Evolutionary conservation across 78 protist genomes (phyloP), one percentile per base, ranked within the genome.

Genomic region (Capsaspora owczarzaki): DNA sequence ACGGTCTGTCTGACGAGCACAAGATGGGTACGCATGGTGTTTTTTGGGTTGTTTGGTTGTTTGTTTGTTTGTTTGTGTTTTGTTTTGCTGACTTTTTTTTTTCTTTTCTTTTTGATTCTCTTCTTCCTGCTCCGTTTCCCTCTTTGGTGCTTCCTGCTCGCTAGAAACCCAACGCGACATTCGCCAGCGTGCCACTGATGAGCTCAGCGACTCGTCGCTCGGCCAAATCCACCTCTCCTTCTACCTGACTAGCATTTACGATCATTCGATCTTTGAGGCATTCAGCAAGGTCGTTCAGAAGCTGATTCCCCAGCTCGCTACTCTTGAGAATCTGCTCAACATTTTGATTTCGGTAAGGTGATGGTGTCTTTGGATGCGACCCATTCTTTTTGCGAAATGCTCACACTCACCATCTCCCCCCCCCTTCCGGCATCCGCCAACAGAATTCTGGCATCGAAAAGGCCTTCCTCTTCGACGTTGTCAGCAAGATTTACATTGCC

Each of bases 181-280:
- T 44, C 93, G 90, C 47, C 89, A 89, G 74, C 87, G 86, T 25
- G 90, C 89, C 25, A 72, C 82, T 2, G 93, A 89, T 29, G 94
- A 95, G 74, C 84, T 93, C 29, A 38, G 61, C 0, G 78, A 53
- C 14, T 6, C 71, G 37, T 16, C 61, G 12, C 86, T 89, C 8
- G 78, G 80, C 51, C 22, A 76, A n/a, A 82, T 90, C 60, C 86
- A 95, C 49, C 82, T 92, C 61, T 70, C 82, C 70, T 92, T 92
- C 87, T 88, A 95, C 79, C 90, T 95, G 33, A 95, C 99, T n/a
- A 77, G 89, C 74, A 95, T 96, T 61, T 96, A 95, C 82, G 99
- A 96, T 86, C 98, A 94, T 81, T 90, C 95, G 25, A 87, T 96
- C 35, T 96, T 93, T 70, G 99, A 96, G 82, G 97, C 97, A 44